Base-by-base conservation (phyloP, 164 flowering plant species). In the Malania oleifera region DNA sequence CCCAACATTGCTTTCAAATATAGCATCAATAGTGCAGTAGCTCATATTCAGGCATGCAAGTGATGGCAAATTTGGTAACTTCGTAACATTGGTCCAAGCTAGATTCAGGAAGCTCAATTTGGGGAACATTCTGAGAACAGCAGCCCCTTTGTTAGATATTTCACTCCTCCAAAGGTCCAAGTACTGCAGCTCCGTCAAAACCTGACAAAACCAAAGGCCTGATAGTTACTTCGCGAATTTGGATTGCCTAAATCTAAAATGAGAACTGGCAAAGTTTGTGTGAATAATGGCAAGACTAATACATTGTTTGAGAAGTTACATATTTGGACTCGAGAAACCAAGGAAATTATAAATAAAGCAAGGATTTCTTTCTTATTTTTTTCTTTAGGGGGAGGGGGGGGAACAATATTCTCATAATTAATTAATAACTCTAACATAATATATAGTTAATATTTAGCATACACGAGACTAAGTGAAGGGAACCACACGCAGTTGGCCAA, bases 131-230 rank as follows among this genome's bases (percentile, higher is more conserved):
- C 57, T 64, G 53, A 93, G 80, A 61, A 70, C 15, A 49, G 40
- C 39, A 54, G 68, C 84, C 34, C 96, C 96, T 51, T 67, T 44
- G 49, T 90, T 70, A 13, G 97, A 75, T 73, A 93, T 66, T 54
- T 76, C 73, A 67, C 91, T 90, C 25, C 99, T 96, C 99, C 99
- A 93, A 22, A 93, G 70, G 56, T 90, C 97, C 45, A 90, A 80
- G 69, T 85, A 59, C 57, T 88, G 74, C 54, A 87, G 71, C 37
- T 84, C 76, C 64, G 75, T 80, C 52, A 93, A 71, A 7, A 68
- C 87, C 99, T 93, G 66, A 18, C 14, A 62, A 64, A 7, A 49
- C 59, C 31, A 67, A 26, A 65, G 35, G 23, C 18, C n/a, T 31
- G 44, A 15, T 7, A 10, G 5, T 2, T 46, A 22, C 25, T 1